Conservation (phyloP, 176 grass and related monocot species). For the Areca catechu region DNA sequence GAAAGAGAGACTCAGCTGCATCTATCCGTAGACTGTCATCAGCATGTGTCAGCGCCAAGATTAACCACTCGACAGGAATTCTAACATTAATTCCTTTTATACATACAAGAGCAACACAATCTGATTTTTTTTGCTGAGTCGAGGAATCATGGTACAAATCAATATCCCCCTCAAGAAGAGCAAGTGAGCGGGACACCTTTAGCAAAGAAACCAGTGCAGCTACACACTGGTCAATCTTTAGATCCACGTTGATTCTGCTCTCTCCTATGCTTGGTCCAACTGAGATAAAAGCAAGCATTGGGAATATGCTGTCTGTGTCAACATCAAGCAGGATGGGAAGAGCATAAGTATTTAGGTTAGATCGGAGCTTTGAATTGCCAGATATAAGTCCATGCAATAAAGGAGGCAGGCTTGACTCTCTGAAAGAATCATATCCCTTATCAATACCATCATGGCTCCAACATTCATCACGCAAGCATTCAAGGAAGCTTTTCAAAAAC, state of each 20-base stretch:
- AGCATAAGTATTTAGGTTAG: slow-evolving; percentile 93
- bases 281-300: slow-evolving; percentile 89
- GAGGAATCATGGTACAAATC: slow-evolving; percentile 42
- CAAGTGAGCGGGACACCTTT: slow-evolving; percentile 76
- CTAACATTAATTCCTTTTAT: slow-evolving; percentile 73
- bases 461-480: slow-evolving; percentile 77
- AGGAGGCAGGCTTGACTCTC: slow-evolving; percentile 67
- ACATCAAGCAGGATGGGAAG: slow-evolving; percentile 54
- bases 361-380: slow-evolving; percentile 78
- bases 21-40: slow-evolving; percentile 84
- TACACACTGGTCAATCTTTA: slow-evolving; percentile 85
- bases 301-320: slow-evolving; percentile 83
- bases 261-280: slow-evolving; percentile 49
- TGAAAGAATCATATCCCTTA: slow-evolving; percentile 66
- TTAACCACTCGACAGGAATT: slow-evolving; percentile 76
- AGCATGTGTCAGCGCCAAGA: slow-evolving; percentile 81
- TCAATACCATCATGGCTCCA: slow-evolving; percentile 78
- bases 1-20: slow-evolving; percentile 85
- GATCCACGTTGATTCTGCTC: slow-evolving; percentile 26
- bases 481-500: slow-evolving; percentile 88
- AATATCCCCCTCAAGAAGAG: slow-evolving; percentile 89
- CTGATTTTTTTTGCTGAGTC: slow-evolving; percentile 21
- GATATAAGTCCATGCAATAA: slow-evolving; percentile 66
- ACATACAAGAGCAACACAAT: slow-evolving; percentile 43
- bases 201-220: slow-evolving; percentile 76